A percentile compares a stretch with the other conserved stretches of the same genome.
Conservation (phyloP, 768 basidiomycete genomes). For the Leccinum aurantiacum region DNA sequence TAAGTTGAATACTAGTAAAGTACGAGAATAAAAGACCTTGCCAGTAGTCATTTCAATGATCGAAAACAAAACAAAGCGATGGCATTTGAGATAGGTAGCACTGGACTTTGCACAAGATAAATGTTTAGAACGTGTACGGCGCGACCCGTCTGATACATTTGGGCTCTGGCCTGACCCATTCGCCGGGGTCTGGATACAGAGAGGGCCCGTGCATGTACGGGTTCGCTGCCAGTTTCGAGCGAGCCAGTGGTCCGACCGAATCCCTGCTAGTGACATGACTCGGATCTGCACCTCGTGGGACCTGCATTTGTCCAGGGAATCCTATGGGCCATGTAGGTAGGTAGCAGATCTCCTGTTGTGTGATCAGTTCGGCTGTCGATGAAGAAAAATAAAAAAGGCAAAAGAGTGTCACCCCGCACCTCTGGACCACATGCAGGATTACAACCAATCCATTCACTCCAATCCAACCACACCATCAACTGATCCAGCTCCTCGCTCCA, state of each 20-base stretch:
- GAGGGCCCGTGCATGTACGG: not conserved
- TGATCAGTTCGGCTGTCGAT: not conserved
- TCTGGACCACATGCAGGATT: constrained; percentile 44
- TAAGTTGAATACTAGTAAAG: no score
- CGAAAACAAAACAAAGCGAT: no score
- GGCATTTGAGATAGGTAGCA: not conserved
- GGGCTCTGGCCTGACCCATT: constrained; percentile 16
- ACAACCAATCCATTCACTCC: constrained; percentile 51
- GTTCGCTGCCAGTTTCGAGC: not conserved
- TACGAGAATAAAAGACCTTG: not conserved
- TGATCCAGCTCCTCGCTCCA: constrained; percentile 37
- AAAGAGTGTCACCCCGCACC: constrained; percentile 25
- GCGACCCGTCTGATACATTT: constrained; percentile 10
- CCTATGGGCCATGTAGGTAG: constrained; percentile 21
- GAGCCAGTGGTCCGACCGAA: not conserved
- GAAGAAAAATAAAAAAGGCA: not conserved
- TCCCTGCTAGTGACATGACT: not conserved
- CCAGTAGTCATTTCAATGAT: not conserved
- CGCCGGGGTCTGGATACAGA: not conserved
- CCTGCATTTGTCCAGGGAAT: constrained; percentile 3
- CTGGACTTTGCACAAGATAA: no score
- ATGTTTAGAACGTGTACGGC: constrained; percentile 1
- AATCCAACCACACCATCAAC: constrained; percentile 51
- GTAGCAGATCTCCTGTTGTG: constrained; percentile 19
- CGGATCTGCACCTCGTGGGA: not conserved